Evolutionary conservation across 2,329 filamentous ascomycete species (phyloP).

Genomic region (Stagonosporopsis tanaceti): DNA sequence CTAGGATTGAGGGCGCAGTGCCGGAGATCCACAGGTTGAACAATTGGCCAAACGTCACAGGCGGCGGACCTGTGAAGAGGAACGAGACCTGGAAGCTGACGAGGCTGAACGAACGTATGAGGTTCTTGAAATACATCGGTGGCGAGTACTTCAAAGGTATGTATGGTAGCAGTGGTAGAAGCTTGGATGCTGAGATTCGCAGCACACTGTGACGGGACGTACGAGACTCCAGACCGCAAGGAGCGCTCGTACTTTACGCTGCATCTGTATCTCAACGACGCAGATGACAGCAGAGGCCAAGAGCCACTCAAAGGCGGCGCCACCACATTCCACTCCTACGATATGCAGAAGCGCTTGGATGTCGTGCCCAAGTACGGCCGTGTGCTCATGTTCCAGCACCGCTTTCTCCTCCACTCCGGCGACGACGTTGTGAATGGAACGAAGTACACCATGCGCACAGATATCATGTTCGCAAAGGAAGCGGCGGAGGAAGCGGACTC

Average conservation of each 20-base stretch:
- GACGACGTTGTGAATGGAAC: slow-evolving; percentile 62
- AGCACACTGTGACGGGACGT: slow-evolving; percentile 74
- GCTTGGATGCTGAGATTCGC: slow-evolving; percentile 21
- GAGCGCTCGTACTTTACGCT: slow-evolving; percentile 63
- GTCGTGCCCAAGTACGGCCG: slow-evolving; percentile 61
- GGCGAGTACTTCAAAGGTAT: slow-evolving; percentile 75
- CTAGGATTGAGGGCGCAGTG: slow-evolving; percentile 59
- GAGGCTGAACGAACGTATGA: slow-evolving; percentile 74
- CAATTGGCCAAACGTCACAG: slow-evolving; percentile 52
- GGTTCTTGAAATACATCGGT: slow-evolving; percentile 75
- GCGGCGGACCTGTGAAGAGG: slow-evolving; percentile 53
- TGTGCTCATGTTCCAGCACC: slow-evolving; percentile 65
- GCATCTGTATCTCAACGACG: slow-evolving; percentile 64
- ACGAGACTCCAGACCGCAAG: slow-evolving; percentile 63
- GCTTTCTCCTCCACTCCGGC: slow-evolving; percentile 60
- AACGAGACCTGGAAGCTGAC: slow-evolving; percentile 54
- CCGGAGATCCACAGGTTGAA: slow-evolving; percentile 58
- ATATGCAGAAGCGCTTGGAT: slow-evolving; percentile 48
- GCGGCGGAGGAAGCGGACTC: slow-evolving; percentile 12
- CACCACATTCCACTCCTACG: slow-evolving; percentile 59
- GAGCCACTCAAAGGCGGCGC: slow-evolving; percentile 60
- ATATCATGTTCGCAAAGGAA: slow-evolving; percentile 60
- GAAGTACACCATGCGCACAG: slow-evolving; percentile 65
- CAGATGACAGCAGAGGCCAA: slow-evolving; percentile 37
- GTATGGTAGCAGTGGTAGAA: slow-evolving; percentile 1